A percentile compares a stretch with the other conserved stretches of the same genome.
Conservation (phyloP, 352 stramenopile species). For the Pythium brachiatum region DNA sequence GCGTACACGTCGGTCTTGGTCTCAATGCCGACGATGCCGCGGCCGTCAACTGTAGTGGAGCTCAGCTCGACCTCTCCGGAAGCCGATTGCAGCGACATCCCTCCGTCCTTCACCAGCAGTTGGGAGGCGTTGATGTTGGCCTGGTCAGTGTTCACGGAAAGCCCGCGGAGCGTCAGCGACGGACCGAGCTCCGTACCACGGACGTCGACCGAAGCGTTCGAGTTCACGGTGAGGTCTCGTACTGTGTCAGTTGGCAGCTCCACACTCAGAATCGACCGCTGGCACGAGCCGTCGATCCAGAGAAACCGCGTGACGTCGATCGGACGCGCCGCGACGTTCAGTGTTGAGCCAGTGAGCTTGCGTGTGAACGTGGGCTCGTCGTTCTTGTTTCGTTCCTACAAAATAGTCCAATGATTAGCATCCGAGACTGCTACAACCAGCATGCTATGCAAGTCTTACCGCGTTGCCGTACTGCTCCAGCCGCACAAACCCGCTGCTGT, state of each 20-base stretch:
- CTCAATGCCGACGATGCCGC: slow-evolving; percentile 25
- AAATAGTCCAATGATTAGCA: not conserved
- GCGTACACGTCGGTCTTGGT: slow-evolving; percentile 37
- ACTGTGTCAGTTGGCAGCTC: slow-evolving; percentile 28
- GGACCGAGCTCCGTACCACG: slow-evolving; percentile 13
- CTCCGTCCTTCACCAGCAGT: slow-evolving; percentile 33
- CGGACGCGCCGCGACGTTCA: slow-evolving; percentile 32
- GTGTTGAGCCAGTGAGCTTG: slow-evolving; percentile 20
- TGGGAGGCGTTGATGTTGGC: slow-evolving; percentile 48
- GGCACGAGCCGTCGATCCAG: slow-evolving; percentile 68
- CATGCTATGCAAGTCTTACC: slow-evolving; percentile 22
- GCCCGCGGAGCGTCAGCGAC: slow-evolving; percentile 29
- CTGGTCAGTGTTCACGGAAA: slow-evolving; percentile 41
- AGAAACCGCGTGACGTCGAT: slow-evolving; percentile 46
- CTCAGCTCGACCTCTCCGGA: slow-evolving; percentile 52
- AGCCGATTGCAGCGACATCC: slow-evolving; percentile 37
- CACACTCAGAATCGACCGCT: slow-evolving; percentile 49
- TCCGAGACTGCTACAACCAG: not conserved
- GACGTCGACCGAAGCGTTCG: slow-evolving; percentile 55
- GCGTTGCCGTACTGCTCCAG: slow-evolving; percentile 46
- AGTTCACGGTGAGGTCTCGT: slow-evolving; percentile 36
- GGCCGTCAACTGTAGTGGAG: slow-evolving; percentile 41
- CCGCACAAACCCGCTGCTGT: slow-evolving; percentile 27
- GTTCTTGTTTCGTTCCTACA: slow-evolving; percentile 27
- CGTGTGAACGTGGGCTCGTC: slow-evolving; percentile 34